Conservation (phyloP, 257 asterid genomes). For the Oldenlandia corymbosa region DNA sequence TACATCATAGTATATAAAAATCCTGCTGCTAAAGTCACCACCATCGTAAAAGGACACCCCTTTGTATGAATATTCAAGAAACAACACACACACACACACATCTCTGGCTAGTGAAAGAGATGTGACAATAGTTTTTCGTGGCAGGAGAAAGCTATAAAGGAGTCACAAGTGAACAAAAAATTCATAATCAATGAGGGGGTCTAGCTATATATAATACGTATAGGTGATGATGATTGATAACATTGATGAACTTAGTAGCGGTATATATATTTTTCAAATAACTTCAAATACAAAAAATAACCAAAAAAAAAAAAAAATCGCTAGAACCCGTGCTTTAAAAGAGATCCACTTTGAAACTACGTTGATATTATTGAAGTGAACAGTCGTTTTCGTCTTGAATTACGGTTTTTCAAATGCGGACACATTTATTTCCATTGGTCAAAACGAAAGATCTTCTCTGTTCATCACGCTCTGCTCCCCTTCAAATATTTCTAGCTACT, state of each 20-base stretch:
- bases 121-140: slow-evolving; percentile 6
- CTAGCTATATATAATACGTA: not conserved
- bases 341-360: slow-evolving; percentile 24
- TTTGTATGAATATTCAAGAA: slow-evolving; percentile 5
- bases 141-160: slow-evolving; percentile 11
- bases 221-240: slow-evolving; percentile 11
- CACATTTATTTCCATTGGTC: slow-evolving; percentile 30
- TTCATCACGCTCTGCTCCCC: not conserved
- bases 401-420: slow-evolving; percentile 13
- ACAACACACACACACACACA: not conserved
- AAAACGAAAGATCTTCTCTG: slow-evolving; percentile 19
- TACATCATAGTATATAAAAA: no score
- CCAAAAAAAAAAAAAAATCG: no score
- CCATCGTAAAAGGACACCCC: slow-evolving; percentile 15
- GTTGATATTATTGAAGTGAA: slow-evolving; percentile 22
- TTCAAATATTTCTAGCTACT: not conserved
- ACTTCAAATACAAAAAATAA: no score
- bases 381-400: slow-evolving; percentile 39
- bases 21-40: not conserved
- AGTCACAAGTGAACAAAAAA: slow-evolving; percentile 7
- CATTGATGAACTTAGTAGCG: no score
- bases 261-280: no score
- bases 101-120: slow-evolving; percentile 16
- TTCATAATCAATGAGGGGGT: not conserved
- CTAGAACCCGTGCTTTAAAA: slow-evolving; percentile 10